phyloP scores from a whole-genome alignment of 768 basidiomycete genomes.

The Kwoniella dendrophila region DNA sequence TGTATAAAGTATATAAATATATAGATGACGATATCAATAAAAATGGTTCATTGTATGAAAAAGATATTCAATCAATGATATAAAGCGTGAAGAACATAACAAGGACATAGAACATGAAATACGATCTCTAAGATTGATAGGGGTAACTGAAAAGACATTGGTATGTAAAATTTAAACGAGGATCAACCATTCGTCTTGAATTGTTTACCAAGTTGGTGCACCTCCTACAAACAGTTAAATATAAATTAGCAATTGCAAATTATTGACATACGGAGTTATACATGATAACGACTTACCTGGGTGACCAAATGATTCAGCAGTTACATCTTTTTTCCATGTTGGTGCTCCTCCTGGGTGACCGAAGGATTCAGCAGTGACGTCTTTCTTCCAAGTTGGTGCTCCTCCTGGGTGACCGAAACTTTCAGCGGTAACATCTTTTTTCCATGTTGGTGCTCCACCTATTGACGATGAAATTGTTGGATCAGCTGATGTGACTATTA shows the following conservation, averaged over 20 bases:
- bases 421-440: conserved; percentile 19
- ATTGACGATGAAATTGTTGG: too few relatives aligned
- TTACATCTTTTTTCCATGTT: conserved; percentile 38
- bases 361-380: conserved; percentile 14
- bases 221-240: neutral
- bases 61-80: too few relatives aligned
- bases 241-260: neutral
- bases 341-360: conserved; percentile 21
- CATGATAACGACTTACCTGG: neutral
- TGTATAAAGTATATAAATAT: too few relatives aligned
- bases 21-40: too few relatives aligned
- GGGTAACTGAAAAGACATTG: too few relatives aligned
- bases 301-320: conserved; percentile 21
- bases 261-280: neutral
- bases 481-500: too few relatives aligned
- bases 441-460: conserved; percentile 22
- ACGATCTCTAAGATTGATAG: too few relatives aligned
- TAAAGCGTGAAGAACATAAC: too few relatives aligned
- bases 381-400: conserved; percentile 31
- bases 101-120: too few relatives aligned
- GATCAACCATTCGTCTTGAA: neutral
- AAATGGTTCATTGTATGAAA: too few relatives aligned
- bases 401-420: conserved; percentile 16
- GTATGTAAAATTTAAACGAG: too few relatives aligned
- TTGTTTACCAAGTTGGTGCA: conserved; percentile 7